These are phyloP conservation scores for Chlorella sorokiniana DNA, from an alignment of 139 green algal species.

Conservation along the genomic window DNA sequence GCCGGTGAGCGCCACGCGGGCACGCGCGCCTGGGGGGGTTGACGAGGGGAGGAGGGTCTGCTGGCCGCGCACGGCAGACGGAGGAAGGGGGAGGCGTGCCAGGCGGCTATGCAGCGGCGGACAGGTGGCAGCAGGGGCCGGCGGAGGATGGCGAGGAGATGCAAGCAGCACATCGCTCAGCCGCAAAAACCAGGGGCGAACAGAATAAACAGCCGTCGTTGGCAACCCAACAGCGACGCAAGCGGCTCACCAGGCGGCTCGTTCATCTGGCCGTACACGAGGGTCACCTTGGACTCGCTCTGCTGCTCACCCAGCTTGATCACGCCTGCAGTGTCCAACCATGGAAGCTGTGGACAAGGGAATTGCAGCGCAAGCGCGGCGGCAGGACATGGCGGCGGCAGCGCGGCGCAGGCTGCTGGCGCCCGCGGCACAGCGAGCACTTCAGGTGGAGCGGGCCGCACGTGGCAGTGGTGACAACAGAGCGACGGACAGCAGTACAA, in stretches of 20 bases:
- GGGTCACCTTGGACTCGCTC: slow-evolving; percentile 95
- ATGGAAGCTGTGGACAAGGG: neutral
- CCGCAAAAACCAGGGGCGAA: neutral
- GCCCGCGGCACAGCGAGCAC: too few relatives aligned
- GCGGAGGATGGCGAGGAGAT: too few relatives aligned
- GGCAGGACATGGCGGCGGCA: too few relatives aligned
- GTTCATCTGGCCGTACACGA: slow-evolving; percentile 99
- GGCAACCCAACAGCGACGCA: neutral
- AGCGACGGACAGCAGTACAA: neutral
- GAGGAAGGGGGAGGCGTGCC: neutral
- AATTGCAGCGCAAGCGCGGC: neutral
- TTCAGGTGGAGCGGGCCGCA: too few relatives aligned
- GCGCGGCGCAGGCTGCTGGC: too few relatives aligned
- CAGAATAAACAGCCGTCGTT: neutral
- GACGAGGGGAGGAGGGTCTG: neutral
- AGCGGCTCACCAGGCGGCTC: slow-evolving; percentile 80
- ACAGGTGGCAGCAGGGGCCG: too few relatives aligned
- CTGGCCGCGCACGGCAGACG: too few relatives aligned
- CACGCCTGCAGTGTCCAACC: slow-evolving; percentile 54
- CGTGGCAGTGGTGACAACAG: too few relatives aligned
- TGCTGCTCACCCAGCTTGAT: slow-evolving; percentile 95
- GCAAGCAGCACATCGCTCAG: neutral
- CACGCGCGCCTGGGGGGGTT: slow-evolving; percentile 79
- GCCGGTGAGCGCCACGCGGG: slow-evolving; percentile 96
- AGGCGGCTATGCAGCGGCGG: too few relatives aligned